Base-by-base conservation (phyloP, 306 rosid genomes). In the Acmispon strigosus region DNA sequence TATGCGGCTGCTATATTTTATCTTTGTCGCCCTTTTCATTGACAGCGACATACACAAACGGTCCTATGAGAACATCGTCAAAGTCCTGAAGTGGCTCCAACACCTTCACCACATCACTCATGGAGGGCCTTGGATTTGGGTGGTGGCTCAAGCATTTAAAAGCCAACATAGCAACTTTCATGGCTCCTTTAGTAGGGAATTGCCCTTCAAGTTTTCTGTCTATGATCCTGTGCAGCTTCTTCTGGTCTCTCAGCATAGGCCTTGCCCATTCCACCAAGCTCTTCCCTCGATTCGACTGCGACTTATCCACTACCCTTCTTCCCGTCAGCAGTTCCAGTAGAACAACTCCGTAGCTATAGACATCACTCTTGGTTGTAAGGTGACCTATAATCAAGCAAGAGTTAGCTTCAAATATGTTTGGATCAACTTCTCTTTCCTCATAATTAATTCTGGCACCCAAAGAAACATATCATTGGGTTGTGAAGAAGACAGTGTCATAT, bases 331-430 rank as follows among this genome's bases (percentile, higher is more conserved):
- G 76, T 78, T 92, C 96, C 42, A 92, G 55, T 2, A 92, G 79
- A 29, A 90, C 98, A 1, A 85, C 96, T 43, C 98, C 98, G 50
- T 83, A 92, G 70, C 98, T 86, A 58, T 90, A 92, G 58, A 92
- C 96, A 63, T 90, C 98, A 49, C 96, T 90, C 74, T 81, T 90
- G 3, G 96, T 90, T 20, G 96, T 86, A 39, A 92, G 86, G 63
- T 78, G 92, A 43, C 98, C 98, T 91, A 18, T 32, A 61, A 47
- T 79, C 42, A 16, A 19, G 22, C 14, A 62, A 58, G 36, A 15
- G 45, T 47, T 69, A 37, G 58, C 37, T 62, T 55, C 51, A 62
- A 12, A 19, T 4, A 32, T 32, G 37, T 5, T 32, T 32, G 8
- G 1, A 32, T 32, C 37, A 32, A 1, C 37, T 32, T 6, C 37